Evolutionary conservation across 495 filamentous ascomycete genomes (phyloP), one percentile per base, ranked within the genome.

Genomic region (Platismatia glauca): DNA sequence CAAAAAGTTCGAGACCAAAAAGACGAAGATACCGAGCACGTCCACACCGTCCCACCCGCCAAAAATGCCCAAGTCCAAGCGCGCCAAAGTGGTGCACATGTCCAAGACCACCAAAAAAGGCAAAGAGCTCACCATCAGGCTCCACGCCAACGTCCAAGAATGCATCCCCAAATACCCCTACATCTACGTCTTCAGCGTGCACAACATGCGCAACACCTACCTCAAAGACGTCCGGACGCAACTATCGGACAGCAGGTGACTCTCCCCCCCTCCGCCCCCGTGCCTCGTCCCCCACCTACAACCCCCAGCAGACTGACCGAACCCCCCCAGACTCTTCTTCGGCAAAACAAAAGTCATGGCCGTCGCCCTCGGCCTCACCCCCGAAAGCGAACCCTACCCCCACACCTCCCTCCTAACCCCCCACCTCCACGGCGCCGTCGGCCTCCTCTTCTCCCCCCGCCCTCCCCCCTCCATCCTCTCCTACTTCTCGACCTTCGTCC

Each of bases 11-110:
- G 13, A 31, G 48, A 33, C 15, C 27, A 16, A 52, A 27, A 48
- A 48, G n/a, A 1, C 44, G 11, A 15, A 16, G 31, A 4, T 2
- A 7, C 44, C 1, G 9, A 9, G 1, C 20, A n/a, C 20, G 20
- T 16, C 13, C 39, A 43, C n/a, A n/a, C n/a, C n/a, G n/a, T n/a
- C n/a, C n/a, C n/a, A n/a, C n/a, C n/a, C n/a, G n/a, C n/a, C n/a
- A n/a, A n/a, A n/a, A n/a, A 98, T 98, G 94, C 95, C 94, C 69
- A 89, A 90, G 78, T 96, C 92, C 62, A 98, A 97, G 81, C 89
- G 94, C 73, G 83, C 88, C 64, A 91, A 86, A 72, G 81, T 95
- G 72, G 84, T 94, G 66, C 86, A 95, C 78, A 80, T 94, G 74
- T 91, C 93, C 63, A 89, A 92, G 76, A 90, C 91, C 60, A 78